These are phyloP conservation scores for Aspergillus latus DNA, from an alignment of 2,329 filamentous ascomycete genomes.

Conservation along the genomic window DNA sequence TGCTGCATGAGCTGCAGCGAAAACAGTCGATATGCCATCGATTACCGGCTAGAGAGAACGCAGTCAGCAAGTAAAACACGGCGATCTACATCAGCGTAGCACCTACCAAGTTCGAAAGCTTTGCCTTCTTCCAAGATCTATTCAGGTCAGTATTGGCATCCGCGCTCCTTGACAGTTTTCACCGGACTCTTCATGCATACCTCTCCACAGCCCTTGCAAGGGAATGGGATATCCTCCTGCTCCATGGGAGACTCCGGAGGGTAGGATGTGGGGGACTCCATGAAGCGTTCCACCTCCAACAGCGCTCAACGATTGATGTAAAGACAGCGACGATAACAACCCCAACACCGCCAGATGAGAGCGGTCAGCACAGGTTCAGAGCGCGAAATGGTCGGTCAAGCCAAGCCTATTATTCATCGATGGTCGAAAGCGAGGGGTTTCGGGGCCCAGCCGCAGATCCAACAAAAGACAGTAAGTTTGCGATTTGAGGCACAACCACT, in stretches of 20 bases:
- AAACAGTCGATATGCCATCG: constrained; percentile 99
- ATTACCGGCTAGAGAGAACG: constrained; percentile 70
- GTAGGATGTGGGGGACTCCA: constrained; percentile 57
- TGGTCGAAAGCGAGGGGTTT: constrained; percentile 13
- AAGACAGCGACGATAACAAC: neutral
- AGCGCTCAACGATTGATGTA: constrained; percentile 3
- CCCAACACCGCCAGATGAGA: neutral
- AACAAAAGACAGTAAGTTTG: constrained; percentile 8
- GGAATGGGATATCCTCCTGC: constrained; percentile 74
- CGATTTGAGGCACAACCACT: constrained; percentile 9
- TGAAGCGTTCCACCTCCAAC: constrained; percentile 24
- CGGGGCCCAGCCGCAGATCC: constrained; percentile 14
- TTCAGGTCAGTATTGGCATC: constrained; percentile 14
- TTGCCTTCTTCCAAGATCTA: constrained; percentile 98
- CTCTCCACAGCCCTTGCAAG: constrained; percentile 91
- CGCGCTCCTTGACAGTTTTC: neutral
- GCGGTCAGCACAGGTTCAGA: neutral
- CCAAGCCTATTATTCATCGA: constrained; percentile 15
- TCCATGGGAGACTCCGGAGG: constrained; percentile 64
- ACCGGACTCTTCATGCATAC: constrained; percentile 48
- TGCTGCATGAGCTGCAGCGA: constrained; percentile 92
- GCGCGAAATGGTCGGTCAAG: constrained; percentile 14
- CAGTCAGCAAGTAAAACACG: constrained; percentile 28
- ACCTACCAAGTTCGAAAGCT: constrained; percentile 89
- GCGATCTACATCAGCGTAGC: constrained; percentile 4